These are phyloP conservation scores for Mycena sanguinolenta DNA, from an alignment of 768 basidiomycete species.

Conservation along the genomic window DNA sequence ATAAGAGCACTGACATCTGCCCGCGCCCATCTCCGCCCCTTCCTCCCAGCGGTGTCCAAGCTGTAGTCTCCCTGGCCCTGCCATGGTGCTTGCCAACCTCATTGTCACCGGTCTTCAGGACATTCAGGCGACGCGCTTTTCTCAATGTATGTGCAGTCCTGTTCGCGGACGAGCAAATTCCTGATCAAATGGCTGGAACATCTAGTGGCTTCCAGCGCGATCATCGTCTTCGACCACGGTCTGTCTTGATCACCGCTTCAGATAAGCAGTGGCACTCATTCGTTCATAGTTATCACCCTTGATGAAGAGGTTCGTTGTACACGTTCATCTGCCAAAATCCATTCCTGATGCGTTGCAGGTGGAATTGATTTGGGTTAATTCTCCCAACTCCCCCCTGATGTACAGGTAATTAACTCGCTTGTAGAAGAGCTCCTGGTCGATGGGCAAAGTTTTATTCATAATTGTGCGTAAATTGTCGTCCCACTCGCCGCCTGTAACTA, in stretches of 20 bases:
- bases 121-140: constrained; percentile 57
- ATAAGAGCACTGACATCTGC: constrained; percentile 14
- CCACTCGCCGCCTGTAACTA: neutral
- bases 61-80: constrained; percentile 13
- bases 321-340: neutral
- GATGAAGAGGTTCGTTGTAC: constrained; percentile 60
- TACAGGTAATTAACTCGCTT: neutral
- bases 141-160: constrained; percentile 52
- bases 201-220: constrained; percentile 64
- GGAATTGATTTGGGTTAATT: constrained; percentile 55
- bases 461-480: constrained; percentile 52
- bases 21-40: constrained; percentile 25
- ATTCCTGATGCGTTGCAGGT: constrained; percentile 48
- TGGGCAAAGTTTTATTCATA: constrained; percentile 68
- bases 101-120: constrained; percentile 48
- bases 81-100: constrained; percentile 26
- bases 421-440: constrained; percentile 66
- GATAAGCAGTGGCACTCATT: constrained; percentile 1
- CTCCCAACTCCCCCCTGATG: neutral
- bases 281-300: constrained; percentile 59
- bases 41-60: constrained; percentile 19
- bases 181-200: neutral
- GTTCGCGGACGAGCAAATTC: neutral
- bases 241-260: constrained; percentile 37
- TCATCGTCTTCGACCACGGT: constrained; percentile 72